Conservation (phyloP, 2,329 filamentous ascomycete species). For the Periconia sp. region DNA sequence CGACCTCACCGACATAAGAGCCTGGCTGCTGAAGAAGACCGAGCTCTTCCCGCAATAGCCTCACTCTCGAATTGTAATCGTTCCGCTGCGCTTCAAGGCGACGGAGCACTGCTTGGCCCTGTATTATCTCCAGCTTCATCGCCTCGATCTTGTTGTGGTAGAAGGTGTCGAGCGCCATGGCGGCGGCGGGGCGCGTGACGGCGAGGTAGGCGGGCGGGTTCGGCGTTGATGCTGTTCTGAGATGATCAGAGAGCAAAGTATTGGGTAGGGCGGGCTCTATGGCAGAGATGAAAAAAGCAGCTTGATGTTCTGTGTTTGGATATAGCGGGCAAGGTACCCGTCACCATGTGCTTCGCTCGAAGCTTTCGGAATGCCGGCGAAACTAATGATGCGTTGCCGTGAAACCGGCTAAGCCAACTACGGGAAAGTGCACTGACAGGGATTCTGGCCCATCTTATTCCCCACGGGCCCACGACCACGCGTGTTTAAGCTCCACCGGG, state of each 20-base stretch:
- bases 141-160: constrained; percentile 99
- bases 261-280: constrained; percentile 7
- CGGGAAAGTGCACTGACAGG: constrained; percentile 7
- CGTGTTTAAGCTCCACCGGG: neutral
- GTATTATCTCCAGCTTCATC: constrained; percentile 99
- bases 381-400: constrained; percentile 2
- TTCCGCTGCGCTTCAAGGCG: constrained; percentile 97
- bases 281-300: too few species aligned
- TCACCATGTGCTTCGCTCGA: constrained; percentile 11
- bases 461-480: constrained; percentile 3
- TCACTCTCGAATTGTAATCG: constrained; percentile 98
- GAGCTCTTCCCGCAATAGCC: constrained; percentile 91
- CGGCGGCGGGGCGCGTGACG: constrained; percentile 52
- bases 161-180: constrained; percentile 98
- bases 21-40: constrained; percentile 95
- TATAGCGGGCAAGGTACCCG: too few species aligned
- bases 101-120: constrained; percentile 93
- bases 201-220: constrained; percentile 1
- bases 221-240: constrained; percentile 47
- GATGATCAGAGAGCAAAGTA: too few species aligned
- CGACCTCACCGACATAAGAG: constrained; percentile 98
- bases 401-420: constrained; percentile 3
- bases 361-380: constrained; percentile 10
- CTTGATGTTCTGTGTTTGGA: too few species aligned
- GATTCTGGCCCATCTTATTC: constrained; percentile 1